A percentile compares a stretch with the other conserved stretches of the same genome.
Conservation (phyloP, 2,329 filamentous ascomycete genomes). For the Sporothrix luriei region DNA sequence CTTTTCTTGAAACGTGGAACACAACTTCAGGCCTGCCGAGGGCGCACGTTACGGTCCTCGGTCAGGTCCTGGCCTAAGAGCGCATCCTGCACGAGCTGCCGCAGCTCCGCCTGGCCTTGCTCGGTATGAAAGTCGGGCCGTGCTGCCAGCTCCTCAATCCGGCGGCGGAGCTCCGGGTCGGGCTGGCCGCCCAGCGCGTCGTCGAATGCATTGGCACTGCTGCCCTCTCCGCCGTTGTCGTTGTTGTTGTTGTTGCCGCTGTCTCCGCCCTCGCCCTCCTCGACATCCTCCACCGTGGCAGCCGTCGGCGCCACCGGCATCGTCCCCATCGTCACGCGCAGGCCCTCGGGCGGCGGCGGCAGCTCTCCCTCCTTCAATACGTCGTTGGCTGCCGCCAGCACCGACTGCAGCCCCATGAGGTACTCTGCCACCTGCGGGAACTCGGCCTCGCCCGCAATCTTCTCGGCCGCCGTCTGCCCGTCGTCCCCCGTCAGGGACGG, state of each 20-base stretch:
- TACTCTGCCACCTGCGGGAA: slow-evolving; percentile 76
- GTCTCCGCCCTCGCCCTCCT: slow-evolving; percentile 44
- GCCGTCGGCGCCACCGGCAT: slow-evolving; percentile 60
- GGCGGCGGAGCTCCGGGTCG: slow-evolving; percentile 79
- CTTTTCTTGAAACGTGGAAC: too few relatives aligned
- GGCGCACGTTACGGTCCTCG: slow-evolving; percentile 66
- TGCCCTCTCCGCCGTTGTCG: neutral
- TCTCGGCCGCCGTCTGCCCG: slow-evolving; percentile 77
- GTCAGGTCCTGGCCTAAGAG: slow-evolving; percentile 67
- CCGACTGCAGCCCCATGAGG: slow-evolving; percentile 50
- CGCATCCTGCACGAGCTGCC: slow-evolving; percentile 78
- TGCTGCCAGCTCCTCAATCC: slow-evolving; percentile 86
- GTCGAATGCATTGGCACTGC: neutral
- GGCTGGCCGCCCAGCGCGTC: slow-evolving; percentile 59
- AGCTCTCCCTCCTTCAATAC: slow-evolving; percentile 43
- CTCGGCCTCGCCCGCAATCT: slow-evolving; percentile 76
- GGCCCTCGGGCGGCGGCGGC: slow-evolving; percentile 71
- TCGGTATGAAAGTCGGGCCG: slow-evolving; percentile 81
- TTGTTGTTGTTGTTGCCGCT: neutral
- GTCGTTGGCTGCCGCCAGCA: slow-evolving; percentile 37
- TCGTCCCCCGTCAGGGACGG: slow-evolving; percentile 67
- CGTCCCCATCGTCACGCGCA: slow-evolving; percentile 76
- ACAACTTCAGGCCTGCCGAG: slow-evolving; percentile 57
- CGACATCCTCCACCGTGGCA: slow-evolving; percentile 47
- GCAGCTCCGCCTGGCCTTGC: slow-evolving; percentile 76